phyloP scores from a whole-genome alignment of 495 filamentous ascomycete genomes.

The Immersiella caudata region DNA sequence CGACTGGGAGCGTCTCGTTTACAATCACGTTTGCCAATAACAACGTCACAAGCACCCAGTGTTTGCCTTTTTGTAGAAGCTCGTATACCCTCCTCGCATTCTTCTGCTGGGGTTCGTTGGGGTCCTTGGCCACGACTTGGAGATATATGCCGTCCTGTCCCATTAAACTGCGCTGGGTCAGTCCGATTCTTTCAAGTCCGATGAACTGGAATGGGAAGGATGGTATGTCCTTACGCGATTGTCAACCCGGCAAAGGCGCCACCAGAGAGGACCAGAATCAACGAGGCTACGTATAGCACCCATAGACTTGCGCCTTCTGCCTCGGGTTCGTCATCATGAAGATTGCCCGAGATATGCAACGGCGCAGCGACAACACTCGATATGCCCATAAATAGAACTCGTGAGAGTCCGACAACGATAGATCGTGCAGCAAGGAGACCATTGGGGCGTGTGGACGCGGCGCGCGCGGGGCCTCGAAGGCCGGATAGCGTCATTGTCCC shows the following conservation, averaged over 20 bases:
- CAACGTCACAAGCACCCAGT: conserved; percentile 98
- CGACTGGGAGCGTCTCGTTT: conserved; percentile 94
- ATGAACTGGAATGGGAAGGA: neutral
- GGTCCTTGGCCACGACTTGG: conserved; percentile 86
- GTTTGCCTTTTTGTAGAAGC: conserved; percentile 85
- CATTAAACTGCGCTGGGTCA: conserved; percentile 59
- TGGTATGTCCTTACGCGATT: conserved; percentile 64
- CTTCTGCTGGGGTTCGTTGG: conserved; percentile 71
- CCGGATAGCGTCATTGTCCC: conserved; percentile 21
- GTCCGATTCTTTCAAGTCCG: conserved; percentile 1
- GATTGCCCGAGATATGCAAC: conserved; percentile 29
- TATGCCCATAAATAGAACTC: conserved; percentile 41
- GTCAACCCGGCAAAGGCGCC: conserved; percentile 97
- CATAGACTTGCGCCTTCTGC: conserved; percentile 45
- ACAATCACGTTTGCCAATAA: conserved; percentile 96
- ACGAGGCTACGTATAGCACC: conserved; percentile 49
- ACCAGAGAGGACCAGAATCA: conserved; percentile 75
- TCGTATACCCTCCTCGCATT: conserved; percentile 81
- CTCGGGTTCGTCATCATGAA: conserved; percentile 39
- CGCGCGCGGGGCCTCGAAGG: conserved; percentile 18
- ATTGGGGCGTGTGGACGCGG: conserved; percentile 29
- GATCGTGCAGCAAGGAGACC: conserved; percentile 43
- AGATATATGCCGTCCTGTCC: conserved; percentile 95
- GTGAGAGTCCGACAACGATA: conserved; percentile 43
- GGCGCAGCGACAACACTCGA: conserved; percentile 42